Base-by-base conservation (phyloP, 2,329 filamentous ascomycete species). In the Nemania sp. region DNA sequence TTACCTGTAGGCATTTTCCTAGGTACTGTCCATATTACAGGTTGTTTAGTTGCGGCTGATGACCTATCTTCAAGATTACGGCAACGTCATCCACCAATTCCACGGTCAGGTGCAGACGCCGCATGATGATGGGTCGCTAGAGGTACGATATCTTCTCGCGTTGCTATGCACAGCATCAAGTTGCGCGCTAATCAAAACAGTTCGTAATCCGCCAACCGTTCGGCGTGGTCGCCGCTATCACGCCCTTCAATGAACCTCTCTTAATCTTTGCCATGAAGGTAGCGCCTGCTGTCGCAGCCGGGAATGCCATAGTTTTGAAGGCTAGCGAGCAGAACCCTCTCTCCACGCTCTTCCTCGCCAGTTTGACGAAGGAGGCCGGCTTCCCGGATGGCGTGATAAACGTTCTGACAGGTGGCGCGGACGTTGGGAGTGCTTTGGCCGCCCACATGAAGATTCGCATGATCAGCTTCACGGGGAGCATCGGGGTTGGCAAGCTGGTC, bases 211-310 rank as follows among this genome's bases (percentile, higher is more conserved):
- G 66, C n/a, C 87, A 94, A 75, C 90, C 91, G 1, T 78, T 94
- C 35, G 91, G 91, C 40, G 90, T 95, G 0, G 90, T 90, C 67
- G 90, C 84, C 12, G 82, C 83, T 74, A 92, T 93, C 65, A 91
- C 91, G 18, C 90, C 90, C 9, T 94, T 90, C 89, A 94, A 94
- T 74, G 91, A 89, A 67, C 90, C 91, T 1, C 80, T 94, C 1
- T 81, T 82, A 18, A 92, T 93, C 85, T 88, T 89, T 15, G 87
- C 86, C 5, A 90, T 89, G 88, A 92, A 92, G 72, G 81, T 92
- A 65, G 90, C 88, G 18, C 90, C 90, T 13, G 86, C 86, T n/a
- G 71, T 88, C 43, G 84, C 84, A 53, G 83, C 84, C 63, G 86
- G 86, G 60, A 88, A 88, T 74, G 85, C 84, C 2, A 77, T 88